phyloP scores from a whole-genome alignment of 495 filamentous ascomycete species.

The Cercophora sp. region DNA sequence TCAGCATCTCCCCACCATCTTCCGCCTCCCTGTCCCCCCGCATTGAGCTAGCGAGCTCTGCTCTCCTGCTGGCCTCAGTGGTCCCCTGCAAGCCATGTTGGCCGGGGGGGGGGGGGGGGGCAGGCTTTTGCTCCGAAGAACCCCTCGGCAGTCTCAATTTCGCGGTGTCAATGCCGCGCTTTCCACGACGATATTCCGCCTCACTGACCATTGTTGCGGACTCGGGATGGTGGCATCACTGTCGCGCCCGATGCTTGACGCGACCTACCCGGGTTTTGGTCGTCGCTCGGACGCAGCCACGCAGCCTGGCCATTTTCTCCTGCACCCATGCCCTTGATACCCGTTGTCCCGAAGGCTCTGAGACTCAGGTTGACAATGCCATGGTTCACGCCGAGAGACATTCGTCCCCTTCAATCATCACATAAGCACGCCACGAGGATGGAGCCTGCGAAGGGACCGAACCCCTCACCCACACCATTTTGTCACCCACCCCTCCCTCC shows the following conservation, averaged over 20 bases:
- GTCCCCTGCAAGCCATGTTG: constrained; percentile 17
- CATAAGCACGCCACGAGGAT: neutral
- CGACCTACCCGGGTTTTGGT: neutral
- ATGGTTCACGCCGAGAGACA: neutral
- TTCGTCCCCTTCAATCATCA: neutral
- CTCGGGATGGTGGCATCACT: constrained; percentile 3
- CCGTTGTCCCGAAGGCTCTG: neutral
- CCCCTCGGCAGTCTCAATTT: constrained; percentile 11
- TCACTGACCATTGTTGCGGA: neutral
- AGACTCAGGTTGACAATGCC: neutral
- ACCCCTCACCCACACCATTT: constrained; percentile 4
- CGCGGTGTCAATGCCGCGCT: constrained; percentile 26
- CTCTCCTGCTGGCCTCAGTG: constrained; percentile 2
- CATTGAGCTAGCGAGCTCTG: constrained; percentile 25
- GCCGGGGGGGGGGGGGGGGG: constrained; percentile 7
- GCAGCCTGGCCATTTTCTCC: neutral
- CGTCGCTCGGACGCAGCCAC: constrained; percentile 1
- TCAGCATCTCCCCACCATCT: constrained; percentile 25
- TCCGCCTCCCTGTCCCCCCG: constrained; percentile 16
- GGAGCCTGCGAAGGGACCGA: neutral
- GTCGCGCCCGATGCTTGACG: neutral
- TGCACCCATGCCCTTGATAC: neutral
- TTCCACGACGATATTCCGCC: constrained; percentile 17
- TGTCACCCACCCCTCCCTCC: neutral
- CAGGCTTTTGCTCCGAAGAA: neutral